A percentile compares a stretch with the other conserved stretches of the same genome.
Evolutionary conservation across 192 early-diverging fungal genomes (phyloP).

Genomic region (Mortierella hygrophila): DNA sequence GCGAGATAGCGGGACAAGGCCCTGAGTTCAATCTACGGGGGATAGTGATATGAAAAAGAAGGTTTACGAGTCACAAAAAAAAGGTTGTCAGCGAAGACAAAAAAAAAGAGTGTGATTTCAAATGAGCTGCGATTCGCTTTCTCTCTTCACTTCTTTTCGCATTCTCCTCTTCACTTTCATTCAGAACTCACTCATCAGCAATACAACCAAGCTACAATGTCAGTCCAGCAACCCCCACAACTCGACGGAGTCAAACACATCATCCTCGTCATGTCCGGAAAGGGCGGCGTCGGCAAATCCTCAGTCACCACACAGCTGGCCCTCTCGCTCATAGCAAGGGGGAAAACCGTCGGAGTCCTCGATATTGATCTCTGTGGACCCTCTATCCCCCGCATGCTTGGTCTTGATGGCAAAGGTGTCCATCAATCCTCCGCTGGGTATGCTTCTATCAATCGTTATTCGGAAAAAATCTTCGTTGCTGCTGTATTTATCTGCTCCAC

Average conservation of each 20-base stretch:
- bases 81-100: background rate
- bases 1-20: too few species aligned
- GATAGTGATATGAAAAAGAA: background rate
- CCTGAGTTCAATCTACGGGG: background rate
- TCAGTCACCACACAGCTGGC: slow-evolving; percentile 92
- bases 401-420: slow-evolving; percentile 88
- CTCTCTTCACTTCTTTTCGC: background rate
- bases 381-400: slow-evolving; percentile 95
- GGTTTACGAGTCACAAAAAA: background rate
- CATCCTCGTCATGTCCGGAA: slow-evolving; percentile 94
- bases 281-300: slow-evolving; percentile 98
- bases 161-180: background rate
- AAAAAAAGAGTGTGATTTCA: background rate
- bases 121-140: background rate
- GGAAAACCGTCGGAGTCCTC: slow-evolving; percentile 86
- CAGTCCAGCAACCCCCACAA: slow-evolving; percentile 51
- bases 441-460: slow-evolving; percentile 24
- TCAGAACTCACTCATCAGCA: background rate
- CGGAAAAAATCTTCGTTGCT: background rate
- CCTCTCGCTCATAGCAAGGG: slow-evolving; percentile 70
- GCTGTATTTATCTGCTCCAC: background rate
- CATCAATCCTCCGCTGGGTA: slow-evolving; percentile 93
- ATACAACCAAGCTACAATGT: background rate
- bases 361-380: slow-evolving; percentile 99
- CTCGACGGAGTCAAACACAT: slow-evolving; percentile 78